Evolutionary conservation across 352 stramenopile genomes (phyloP).

Genomic region (Plasmopara muralis): DNA sequence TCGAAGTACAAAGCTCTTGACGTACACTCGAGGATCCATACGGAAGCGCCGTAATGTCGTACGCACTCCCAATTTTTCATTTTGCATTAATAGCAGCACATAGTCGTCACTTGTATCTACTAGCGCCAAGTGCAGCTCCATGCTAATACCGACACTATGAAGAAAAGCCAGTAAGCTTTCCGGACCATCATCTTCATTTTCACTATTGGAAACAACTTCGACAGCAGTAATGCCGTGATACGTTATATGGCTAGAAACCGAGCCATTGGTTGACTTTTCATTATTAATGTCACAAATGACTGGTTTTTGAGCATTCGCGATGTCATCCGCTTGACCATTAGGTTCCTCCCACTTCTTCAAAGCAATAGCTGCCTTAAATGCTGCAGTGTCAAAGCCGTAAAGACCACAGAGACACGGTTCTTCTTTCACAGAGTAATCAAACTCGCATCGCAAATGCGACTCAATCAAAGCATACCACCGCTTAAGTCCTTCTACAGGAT

Average conservation of each 20-base stretch:
- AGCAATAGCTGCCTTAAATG: constrained; percentile 28
- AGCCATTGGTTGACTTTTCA: background rate
- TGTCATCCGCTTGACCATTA: constrained; percentile 4
- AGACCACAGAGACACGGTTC: constrained; percentile 62
- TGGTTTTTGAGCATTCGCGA: background rate
- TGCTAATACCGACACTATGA: constrained; percentile 40
- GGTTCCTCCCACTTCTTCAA: constrained; percentile 11
- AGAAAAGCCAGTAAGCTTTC: constrained; percentile 34
- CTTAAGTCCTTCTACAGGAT: constrained; percentile 63
- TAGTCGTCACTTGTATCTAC: constrained; percentile 64
- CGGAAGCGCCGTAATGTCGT: constrained; percentile 55
- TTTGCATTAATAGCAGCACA: constrained; percentile 62
- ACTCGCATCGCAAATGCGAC: constrained; percentile 71
- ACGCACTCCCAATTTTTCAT: constrained; percentile 37
- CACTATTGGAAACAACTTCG: constrained; percentile 1
- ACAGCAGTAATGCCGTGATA: background rate
- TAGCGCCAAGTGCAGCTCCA: constrained; percentile 37
- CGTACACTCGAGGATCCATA: constrained; percentile 60
- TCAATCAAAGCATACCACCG: constrained; percentile 79
- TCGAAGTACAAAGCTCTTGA: constrained; percentile 66
- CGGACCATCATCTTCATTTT: constrained; percentile 3
- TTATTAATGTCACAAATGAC: background rate
- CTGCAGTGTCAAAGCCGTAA: constrained; percentile 55
- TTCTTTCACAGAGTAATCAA: constrained; percentile 74
- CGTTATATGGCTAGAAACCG: background rate